Evolutionary conservation across 1,284 basidiomycete genomes (phyloP), one percentile per base, ranked within the genome.

Genomic region (Pascua guehoae): DNA sequence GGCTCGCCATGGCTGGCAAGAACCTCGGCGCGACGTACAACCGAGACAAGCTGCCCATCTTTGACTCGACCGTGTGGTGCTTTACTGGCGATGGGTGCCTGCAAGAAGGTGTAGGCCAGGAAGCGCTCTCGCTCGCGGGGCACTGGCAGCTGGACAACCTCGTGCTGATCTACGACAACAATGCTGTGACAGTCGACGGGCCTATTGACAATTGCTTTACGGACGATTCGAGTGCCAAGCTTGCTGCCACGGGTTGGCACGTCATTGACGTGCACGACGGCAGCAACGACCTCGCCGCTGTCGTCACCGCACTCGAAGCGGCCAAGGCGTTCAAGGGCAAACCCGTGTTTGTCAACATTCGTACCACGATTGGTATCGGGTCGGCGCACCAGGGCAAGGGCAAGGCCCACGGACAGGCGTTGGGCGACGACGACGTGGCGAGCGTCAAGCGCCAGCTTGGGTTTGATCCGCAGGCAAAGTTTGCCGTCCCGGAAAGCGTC

Each of bases 1-100:
- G 91, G 70, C 78, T 94, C 51, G 91, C 90, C 53, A 89, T 93
- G 56, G 91, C 88, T 1, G 54, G 55, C 36, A 68, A 68, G 56
- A 57, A 67, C 40, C 54, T 68, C 15, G 66, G 52, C 1, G 58
- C 65, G 2, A 60, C 51, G 12, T 66, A 66, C 55, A 66, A 68
- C 58, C 54, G 55, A 40, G 55, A 57, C 15, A 61, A 47, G 12
- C 50, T 58, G 44, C 55, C 58, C 10, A 41, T 68, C 14, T 41
- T 65, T 14, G 56, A 53, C 39, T 54, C 58, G 53, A 67, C 52
- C 47, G 58, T 64, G 41, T 67, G 62, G 66, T 71, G 67, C 61
- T 67, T 73, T 51, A 68, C 66, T 11, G 71, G 71, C 18, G 71
- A 71, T 43, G 71, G 71, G 4, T 73, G 69, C 52, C 49, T 72